Percentiles rank a stretch among this genome's conserved stretches.
Conservation (phyloP, 306 rosid genomes). For the Luffa acutangula region DNA sequence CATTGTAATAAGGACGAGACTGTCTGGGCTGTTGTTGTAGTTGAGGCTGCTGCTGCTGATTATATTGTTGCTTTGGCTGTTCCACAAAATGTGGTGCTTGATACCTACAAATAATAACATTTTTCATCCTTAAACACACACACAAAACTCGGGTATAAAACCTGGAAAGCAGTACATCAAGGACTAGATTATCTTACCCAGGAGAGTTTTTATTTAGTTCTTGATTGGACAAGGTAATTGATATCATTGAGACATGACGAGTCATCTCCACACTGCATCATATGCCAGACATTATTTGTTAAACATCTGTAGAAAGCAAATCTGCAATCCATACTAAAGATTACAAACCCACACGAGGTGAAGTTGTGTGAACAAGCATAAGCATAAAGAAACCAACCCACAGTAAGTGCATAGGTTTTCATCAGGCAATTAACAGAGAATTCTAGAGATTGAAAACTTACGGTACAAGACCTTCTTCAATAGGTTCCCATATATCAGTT, state of each 20-base stretch:
- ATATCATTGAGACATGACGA: constrained; percentile 96
- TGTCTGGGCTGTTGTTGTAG: constrained; percentile 49
- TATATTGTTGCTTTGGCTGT: constrained; percentile 49
- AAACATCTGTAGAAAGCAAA: not conserved
- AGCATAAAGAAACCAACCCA: not conserved
- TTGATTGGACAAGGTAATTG: constrained; percentile 56
- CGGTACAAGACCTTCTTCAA: constrained; percentile 99
- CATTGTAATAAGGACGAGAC: constrained; percentile 54
- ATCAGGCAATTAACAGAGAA: not conserved
- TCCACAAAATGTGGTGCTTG: constrained; percentile 58
- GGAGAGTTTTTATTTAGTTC: constrained; percentile 75
- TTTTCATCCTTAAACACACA: not conserved
- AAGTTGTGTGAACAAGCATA: not conserved
- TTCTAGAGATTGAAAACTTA: constrained; percentile 30
- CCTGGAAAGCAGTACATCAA: not conserved
- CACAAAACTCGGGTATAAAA: not conserved
- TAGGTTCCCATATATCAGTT: constrained; percentile 94
- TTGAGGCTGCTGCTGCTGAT: constrained; percentile 74
- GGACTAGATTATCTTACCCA: constrained; percentile 40
- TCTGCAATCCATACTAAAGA: not conserved
- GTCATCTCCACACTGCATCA: constrained; percentile 94
- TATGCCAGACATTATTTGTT: not conserved
- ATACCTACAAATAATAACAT: constrained; percentile 37
- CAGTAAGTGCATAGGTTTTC: not conserved
- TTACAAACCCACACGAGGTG: not conserved